A percentile compares a stretch with the other conserved stretches of the same genome.
These are phyloP conservation scores for Fusarium udum DNA, from an alignment of 2,329 filamentous ascomycete species.

Conservation along the genomic window DNA sequence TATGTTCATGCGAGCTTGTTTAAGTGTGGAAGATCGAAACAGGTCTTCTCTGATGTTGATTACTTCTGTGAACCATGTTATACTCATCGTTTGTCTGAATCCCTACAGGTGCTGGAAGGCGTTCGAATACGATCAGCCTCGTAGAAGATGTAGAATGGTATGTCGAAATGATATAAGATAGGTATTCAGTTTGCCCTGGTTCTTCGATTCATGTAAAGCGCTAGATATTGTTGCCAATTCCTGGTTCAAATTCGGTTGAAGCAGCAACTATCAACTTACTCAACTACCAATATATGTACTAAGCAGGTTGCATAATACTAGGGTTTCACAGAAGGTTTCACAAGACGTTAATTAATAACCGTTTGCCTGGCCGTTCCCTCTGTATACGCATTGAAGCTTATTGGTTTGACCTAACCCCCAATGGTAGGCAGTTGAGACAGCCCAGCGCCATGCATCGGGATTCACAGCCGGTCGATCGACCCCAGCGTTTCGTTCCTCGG, in stretches of 20 bases:
- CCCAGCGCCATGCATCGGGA: constrained; percentile 24
- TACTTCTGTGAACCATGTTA: not conserved
- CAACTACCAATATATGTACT: not conserved
- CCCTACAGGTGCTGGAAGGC: not conserved
- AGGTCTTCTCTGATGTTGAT: constrained; percentile 1
- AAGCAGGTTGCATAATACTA: constrained; percentile 6
- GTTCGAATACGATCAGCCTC: not conserved
- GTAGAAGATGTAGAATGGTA: not conserved
- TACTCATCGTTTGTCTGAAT: not conserved
- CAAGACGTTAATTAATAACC: not conserved
- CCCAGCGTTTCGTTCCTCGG: constrained; percentile 10
- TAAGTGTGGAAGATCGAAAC: constrained; percentile 3
- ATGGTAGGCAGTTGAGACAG: constrained; percentile 11
- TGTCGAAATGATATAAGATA: not conserved
- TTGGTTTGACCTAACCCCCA: not conserved
- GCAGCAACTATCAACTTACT: not conserved
- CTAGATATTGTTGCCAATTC: not conserved
- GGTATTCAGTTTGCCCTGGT: not conserved
- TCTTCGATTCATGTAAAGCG: not conserved
- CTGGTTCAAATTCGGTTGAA: not conserved
- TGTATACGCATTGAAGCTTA: not conserved
- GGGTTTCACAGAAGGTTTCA: constrained; percentile 16
- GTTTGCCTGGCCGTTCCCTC: not conserved
- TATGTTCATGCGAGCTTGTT: constrained; percentile 2
- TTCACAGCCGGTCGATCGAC: constrained; percentile 27